Evolutionary conservation across 305 asterid species (phyloP), one percentile per base, ranked within the genome.

Genomic region (Salvia sclarea): DNA sequence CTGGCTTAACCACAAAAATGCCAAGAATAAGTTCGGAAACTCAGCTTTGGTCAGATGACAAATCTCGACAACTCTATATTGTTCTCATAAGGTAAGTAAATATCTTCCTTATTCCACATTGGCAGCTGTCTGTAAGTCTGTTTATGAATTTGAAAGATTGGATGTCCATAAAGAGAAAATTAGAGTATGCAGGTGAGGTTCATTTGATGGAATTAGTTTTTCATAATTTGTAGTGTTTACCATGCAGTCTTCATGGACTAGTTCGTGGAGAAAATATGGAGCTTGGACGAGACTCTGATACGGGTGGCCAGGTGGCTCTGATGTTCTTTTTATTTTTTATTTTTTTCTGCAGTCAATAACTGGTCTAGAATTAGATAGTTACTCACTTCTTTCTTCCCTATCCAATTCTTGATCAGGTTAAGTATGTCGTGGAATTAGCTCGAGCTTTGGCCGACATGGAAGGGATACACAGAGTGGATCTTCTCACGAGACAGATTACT

Each of bases 261-360:
- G 82, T 88, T 70, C 86, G 92, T 7, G 95, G 92, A 69, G 90
- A 88, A 80, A 79, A 86, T 82, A 86, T 88, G 95, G 92, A 88
- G 78, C 92, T 86, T 41, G 92, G 95, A 65, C 82, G 92, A 50
- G 95, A 88, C 76, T 84, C 90, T 40, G 95, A 86, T 75, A 86
- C 95, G 8, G 95, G 95, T 73, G 95, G 95, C 50, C 92, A 86
- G 90, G 87, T 82, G 76, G 14, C 58, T 54, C 40, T 62, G 54
- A 62, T 55, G 60, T 38, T 37, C 22, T 18, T 73, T 56, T n/a
- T n/a, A n/a, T n/a, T n/a, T n/a, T n/a, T n/a, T n/a, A n/a, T n/a
- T n/a, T 25, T 56, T 57, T 4, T 17, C 30, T 24, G 38, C 41
- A 17, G 44, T 12, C 20, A 30, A 35, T 57, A 17, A 17, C 48